A percentile compares a stretch with the other conserved stretches of the same genome.
These are phyloP conservation scores for Aspergillus brasiliensis DNA, from an alignment of 2,329 filamentous ascomycete genomes.

Conservation along the genomic window DNA sequence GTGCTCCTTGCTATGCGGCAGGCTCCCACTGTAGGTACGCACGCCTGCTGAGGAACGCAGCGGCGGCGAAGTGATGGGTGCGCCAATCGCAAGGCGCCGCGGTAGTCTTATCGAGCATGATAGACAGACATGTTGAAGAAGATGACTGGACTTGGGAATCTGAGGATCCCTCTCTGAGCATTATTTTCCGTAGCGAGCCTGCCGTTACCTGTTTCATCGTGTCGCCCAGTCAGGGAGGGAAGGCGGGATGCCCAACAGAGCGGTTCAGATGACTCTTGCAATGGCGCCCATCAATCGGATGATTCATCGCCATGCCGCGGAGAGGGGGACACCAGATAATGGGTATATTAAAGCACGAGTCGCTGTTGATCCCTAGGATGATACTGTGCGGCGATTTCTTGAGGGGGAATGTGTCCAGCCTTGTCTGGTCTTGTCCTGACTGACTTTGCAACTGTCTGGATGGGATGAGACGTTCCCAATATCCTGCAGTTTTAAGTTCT, in stretches of 20 bases:
- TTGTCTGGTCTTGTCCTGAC: neutral
- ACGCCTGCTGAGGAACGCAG: neutral
- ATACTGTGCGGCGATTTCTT: neutral
- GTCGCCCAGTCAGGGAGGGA: neutral
- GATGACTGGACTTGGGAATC: neutral
- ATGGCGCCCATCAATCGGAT: conserved; percentile 1
- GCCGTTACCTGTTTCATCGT: conserved; percentile 4
- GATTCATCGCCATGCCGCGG: neutral
- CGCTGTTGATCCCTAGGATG: neutral
- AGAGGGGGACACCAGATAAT: neutral
- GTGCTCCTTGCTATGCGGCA: neutral
- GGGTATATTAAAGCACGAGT: neutral
- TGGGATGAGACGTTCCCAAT: neutral
- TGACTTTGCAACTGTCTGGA: neutral
- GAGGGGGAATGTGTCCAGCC: neutral
- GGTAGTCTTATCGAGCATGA: conserved; percentile 8
- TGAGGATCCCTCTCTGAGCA: neutral
- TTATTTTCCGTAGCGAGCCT: neutral
- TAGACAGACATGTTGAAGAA: conserved; percentile 8
- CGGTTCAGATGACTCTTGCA: conserved; percentile 7
- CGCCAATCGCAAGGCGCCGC: neutral
- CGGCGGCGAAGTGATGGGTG: neutral
- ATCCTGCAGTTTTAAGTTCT: neutral
- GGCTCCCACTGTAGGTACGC: conserved; percentile 4
- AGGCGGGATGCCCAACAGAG: conserved; percentile 3